Evolutionary conservation across 2,329 filamentous ascomycete genomes (phyloP).

Genomic region (Sclerotinia minor): DNA sequence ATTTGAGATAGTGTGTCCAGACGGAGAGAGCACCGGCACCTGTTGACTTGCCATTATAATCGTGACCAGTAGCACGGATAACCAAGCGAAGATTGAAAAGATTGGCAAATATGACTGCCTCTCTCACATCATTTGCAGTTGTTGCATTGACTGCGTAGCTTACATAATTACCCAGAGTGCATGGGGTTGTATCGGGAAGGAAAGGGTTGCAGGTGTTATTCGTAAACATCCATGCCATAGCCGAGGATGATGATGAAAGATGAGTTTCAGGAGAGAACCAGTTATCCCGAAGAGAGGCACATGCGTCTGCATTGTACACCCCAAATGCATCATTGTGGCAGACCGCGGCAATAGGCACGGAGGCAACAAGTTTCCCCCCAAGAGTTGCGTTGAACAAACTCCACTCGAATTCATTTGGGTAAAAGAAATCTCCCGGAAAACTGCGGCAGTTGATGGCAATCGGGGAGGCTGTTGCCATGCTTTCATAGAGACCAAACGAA

Average conservation of each 20-base stretch:
- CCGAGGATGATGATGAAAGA: background rate
- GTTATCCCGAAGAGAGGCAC: conserved; percentile 21
- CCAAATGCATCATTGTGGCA: conserved; percentile 25
- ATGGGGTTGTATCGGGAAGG: conserved; percentile 21
- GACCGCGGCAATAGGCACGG: conserved; percentile 24
- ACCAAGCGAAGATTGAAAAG: conserved; percentile 45
- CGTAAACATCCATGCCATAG: conserved; percentile 16
- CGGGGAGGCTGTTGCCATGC: too few relatives aligned
- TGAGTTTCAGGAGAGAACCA: conserved; percentile 24
- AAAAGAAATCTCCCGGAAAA: too few relatives aligned
- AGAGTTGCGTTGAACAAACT: too few relatives aligned
- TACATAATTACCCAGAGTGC: conserved; percentile 34
- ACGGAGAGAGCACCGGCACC: background rate
- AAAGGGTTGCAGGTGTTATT: conserved; percentile 16
- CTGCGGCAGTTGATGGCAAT: too few relatives aligned
- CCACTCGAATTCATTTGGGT: too few relatives aligned
- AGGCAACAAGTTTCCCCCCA: conserved; percentile 27
- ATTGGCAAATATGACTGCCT: conserved; percentile 44
- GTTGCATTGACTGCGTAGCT: conserved; percentile 35
- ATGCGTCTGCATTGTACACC: conserved; percentile 24
- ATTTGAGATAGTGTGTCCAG: conserved; percentile 1
- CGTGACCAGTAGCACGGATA: conserved; percentile 57
- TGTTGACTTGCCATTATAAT: conserved; percentile 42
- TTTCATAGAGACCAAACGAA: too few relatives aligned
- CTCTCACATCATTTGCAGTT: conserved; percentile 27